phyloP scores from a whole-genome alignment of 1,139 yeast genomes.

The Meyerozyma athensensis region DNA sequence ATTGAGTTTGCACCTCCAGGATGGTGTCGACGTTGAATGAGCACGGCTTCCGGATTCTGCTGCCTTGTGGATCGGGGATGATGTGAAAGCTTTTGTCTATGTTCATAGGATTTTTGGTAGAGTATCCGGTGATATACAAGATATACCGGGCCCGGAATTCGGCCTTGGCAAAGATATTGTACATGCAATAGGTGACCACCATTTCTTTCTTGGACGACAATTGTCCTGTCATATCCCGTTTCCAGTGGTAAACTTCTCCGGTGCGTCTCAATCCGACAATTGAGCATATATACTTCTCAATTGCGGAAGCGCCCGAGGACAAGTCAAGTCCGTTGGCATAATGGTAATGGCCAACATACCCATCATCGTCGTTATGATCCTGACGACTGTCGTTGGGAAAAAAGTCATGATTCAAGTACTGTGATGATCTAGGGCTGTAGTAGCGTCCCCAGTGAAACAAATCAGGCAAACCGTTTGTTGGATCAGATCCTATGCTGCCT shows the following conservation, averaged over 20 bases:
- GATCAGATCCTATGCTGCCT: conserved; percentile 14
- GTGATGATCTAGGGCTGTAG: conserved; percentile 28
- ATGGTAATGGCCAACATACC: conserved; percentile 40
- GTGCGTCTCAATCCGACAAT: conserved; percentile 24
- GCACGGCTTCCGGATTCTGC: conserved; percentile 16
- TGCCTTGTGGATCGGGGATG: conserved; percentile 17
- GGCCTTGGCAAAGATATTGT: conserved; percentile 44
- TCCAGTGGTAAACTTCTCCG: conserved; percentile 16
- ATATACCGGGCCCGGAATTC: conserved; percentile 41
- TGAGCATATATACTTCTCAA: conserved; percentile 27
- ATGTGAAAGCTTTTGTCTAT: conserved; percentile 30
- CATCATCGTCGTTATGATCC: conserved; percentile 26
- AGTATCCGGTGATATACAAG: conserved; percentile 19
- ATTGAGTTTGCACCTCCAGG: conserved; percentile 14
- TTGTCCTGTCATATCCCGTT: conserved; percentile 4
- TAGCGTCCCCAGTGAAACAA: conserved; percentile 38
- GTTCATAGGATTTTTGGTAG: conserved; percentile 18
- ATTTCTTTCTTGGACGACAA: conserved; percentile 23
- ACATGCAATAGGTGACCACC: conserved; percentile 45
- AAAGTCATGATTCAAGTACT: conserved; percentile 28
- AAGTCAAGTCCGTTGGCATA: conserved; percentile 32
- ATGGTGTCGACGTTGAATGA: conserved; percentile 18
- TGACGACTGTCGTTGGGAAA: conserved; percentile 8
- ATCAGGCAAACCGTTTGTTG: conserved; percentile 34
- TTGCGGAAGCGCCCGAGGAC: conserved; percentile 18